These are phyloP conservation scores for Eutypa lata DNA, from an alignment of 2,329 filamentous ascomycete species.

Conservation along the genomic window DNA sequence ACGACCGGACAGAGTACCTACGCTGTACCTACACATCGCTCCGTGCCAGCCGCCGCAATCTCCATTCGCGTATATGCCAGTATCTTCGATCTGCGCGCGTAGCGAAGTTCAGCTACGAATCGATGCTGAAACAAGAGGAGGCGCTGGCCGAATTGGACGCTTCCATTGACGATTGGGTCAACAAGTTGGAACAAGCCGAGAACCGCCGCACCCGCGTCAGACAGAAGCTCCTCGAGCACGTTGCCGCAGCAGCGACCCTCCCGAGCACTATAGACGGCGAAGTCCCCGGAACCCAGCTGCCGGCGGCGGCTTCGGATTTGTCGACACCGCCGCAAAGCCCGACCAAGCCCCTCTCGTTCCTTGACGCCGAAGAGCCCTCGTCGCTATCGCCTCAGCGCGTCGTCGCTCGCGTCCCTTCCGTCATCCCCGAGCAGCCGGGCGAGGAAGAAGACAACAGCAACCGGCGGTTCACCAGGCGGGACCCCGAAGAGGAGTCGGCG, in stretches of 20 bases:
- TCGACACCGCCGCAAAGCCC: conserved; percentile 60
- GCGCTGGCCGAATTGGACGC: conserved; percentile 72
- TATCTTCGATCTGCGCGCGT: conserved; percentile 70
- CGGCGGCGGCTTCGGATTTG: conserved; percentile 36
- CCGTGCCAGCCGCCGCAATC: conserved; percentile 70
- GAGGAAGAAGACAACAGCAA: conserved; percentile 43
- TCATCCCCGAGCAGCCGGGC: conserved; percentile 50
- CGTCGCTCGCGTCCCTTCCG: conserved; percentile 52
- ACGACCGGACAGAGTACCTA: conserved; percentile 75
- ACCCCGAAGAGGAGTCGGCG: conserved; percentile 22
- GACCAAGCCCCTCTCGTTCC: conserved; percentile 37
- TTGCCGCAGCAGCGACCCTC: conserved; percentile 66
- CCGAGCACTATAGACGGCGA: conserved; percentile 23
- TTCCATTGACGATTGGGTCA: conserved; percentile 78
- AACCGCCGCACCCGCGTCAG: conserved; percentile 72
- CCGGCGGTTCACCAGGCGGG: conserved; percentile 15
- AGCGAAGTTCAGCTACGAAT: conserved; percentile 70
- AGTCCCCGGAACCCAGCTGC: conserved; percentile 32
- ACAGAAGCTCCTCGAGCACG: conserved; percentile 78
- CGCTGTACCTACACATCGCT: conserved; percentile 74
- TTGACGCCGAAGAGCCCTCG: conserved; percentile 31
- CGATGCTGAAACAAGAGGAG: conserved; percentile 77
- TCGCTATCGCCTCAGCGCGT: conserved; percentile 50
- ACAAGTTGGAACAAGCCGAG: conserved; percentile 76
- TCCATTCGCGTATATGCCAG: conserved; percentile 73